A percentile compares a stretch with the other conserved stretches of the same genome.
Conservation (phyloP, 2,329 filamentous ascomycete species). For the Colletotrichum cereale region DNA sequence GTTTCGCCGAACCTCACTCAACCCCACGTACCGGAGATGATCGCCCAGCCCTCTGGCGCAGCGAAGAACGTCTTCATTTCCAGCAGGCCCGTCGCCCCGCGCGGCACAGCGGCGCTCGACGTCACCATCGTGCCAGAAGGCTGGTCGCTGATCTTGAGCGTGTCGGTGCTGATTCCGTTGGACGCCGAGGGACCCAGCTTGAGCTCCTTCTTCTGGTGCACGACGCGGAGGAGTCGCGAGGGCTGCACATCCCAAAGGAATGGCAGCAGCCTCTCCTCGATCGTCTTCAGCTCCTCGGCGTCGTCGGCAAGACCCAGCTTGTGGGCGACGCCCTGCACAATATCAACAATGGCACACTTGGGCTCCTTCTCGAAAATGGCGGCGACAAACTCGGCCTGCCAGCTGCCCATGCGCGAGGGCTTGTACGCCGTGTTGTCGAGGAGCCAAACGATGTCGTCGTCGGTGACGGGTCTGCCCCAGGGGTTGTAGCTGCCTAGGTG, state of each 20-base stretch:
- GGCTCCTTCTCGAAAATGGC: constrained; percentile 83
- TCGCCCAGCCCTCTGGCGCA: constrained; percentile 81
- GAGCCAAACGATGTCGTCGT: constrained; percentile 84
- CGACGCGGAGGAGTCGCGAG: constrained; percentile 74
- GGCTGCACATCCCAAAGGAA: constrained; percentile 84
- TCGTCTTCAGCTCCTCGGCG: constrained; percentile 68
- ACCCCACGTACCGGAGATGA: constrained; percentile 75
- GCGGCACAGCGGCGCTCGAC: constrained; percentile 63
- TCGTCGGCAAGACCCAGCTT: constrained; percentile 75
- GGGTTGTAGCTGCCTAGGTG: constrained; percentile 68
- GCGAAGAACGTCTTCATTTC: constrained; percentile 81
- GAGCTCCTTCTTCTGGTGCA: constrained; percentile 63
- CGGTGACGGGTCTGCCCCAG: constrained; percentile 69
- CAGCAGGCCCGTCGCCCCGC: constrained; percentile 65
- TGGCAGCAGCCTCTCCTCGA: constrained; percentile 77
- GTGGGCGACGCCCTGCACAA: constrained; percentile 78
- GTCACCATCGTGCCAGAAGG: constrained; percentile 60
- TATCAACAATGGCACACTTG: constrained; percentile 74
- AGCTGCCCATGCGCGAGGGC: constrained; percentile 61
- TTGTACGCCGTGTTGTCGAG: constrained; percentile 90
- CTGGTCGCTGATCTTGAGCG: constrained; percentile 63
- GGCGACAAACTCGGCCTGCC: constrained; percentile 87
- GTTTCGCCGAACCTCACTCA: background rate
- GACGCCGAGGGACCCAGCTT: constrained; percentile 77
- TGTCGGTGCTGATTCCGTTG: constrained; percentile 78